Conservation (phyloP, 768 basidiomycete species). For the Xerocomellus chrysenteron region DNA sequence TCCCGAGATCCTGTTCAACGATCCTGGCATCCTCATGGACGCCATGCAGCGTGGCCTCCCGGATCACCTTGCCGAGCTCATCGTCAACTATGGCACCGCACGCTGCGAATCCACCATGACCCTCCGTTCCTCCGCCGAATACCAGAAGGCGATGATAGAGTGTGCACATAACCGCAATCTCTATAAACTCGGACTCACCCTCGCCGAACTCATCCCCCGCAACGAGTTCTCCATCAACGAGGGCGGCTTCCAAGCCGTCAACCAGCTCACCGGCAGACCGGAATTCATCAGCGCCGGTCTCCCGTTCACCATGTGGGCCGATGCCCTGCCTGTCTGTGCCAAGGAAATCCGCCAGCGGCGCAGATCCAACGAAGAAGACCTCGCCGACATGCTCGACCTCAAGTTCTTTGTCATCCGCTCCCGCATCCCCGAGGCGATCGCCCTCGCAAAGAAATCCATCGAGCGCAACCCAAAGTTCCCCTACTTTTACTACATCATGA, state of each 20-base stretch:
- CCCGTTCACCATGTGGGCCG: conserved; percentile 59
- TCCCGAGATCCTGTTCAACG: conserved; percentile 44
- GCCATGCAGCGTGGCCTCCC: conserved; percentile 46
- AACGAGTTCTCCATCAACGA: conserved; percentile 63
- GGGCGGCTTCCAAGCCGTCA: conserved; percentile 50
- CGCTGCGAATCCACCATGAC: conserved; percentile 50
- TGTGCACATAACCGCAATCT: conserved; percentile 49
- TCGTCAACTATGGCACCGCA: conserved; percentile 47
- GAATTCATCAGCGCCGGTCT: conserved; percentile 48
- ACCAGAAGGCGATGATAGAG: conserved; percentile 53
- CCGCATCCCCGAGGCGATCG: conserved; percentile 48
- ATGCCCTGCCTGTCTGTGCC: conserved; percentile 60
- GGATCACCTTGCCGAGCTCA: conserved; percentile 42
- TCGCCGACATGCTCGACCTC: conserved; percentile 65
- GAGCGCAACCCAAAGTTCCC: conserved; percentile 56
- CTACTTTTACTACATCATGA: conserved; percentile 65
- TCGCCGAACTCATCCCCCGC: conserved; percentile 49
- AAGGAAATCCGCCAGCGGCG: conserved; percentile 49
- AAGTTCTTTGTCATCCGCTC: conserved; percentile 54
- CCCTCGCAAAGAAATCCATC: conserved; percentile 45
- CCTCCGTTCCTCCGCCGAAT: conserved; percentile 40
- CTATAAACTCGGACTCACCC: conserved; percentile 47
- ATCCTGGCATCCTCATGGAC: conserved; percentile 48
- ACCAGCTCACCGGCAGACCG: conserved; percentile 41
- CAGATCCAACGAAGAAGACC: conserved; percentile 43